Base-by-base conservation (phyloP, 2,329 filamentous ascomycete species). In the Alternaria sp. region DNA sequence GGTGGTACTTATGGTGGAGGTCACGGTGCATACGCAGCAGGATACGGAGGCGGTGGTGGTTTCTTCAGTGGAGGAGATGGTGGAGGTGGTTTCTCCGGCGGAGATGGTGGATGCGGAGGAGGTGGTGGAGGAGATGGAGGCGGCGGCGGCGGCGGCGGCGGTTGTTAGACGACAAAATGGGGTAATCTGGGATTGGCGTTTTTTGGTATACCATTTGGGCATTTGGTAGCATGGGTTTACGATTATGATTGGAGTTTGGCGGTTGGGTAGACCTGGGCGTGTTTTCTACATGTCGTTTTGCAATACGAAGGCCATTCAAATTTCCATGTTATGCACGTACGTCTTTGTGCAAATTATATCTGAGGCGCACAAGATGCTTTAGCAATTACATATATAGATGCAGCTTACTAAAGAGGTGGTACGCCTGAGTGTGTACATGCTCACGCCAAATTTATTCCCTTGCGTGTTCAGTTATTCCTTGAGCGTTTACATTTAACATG, bases 61-160 rank as follows among this genome's bases (percentile, higher is more conserved):
- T 52, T 32, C 12, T 59, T 44, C n/a, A 42, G 51, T 16, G 60
- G 58, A 6, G 49, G 22, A 26, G 46, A 38, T 32, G 52, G 51
- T 3, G 26, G 26, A 22, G 52, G 52, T 9, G 53, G 65, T 7
- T 49, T 32, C 9, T 59, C 41, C n/a, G 60, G 58, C 3, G 49
- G 22, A 26, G 46, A 38, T 32, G 52, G 51, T 3, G 69, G 64
- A 16, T 62, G 64, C 2, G 60, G 47, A n/a, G 63, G 63, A 9
- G 59, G 62, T 7, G 65, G 59, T 3, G 56, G 58, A 1, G 58
- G 61, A 0, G 59, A 62, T 7, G 57, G 56, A 28, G 57, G 60
- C 8, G 59, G 57, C 16, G 56, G 42, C 20, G 59, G 57, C 16
- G 56, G 42, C n/a, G 53, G 51, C 4, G 52, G 57, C 1, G 57